phyloP scores from a whole-genome alignment of 257 asterid genomes.

The Salvia splendens region DNA sequence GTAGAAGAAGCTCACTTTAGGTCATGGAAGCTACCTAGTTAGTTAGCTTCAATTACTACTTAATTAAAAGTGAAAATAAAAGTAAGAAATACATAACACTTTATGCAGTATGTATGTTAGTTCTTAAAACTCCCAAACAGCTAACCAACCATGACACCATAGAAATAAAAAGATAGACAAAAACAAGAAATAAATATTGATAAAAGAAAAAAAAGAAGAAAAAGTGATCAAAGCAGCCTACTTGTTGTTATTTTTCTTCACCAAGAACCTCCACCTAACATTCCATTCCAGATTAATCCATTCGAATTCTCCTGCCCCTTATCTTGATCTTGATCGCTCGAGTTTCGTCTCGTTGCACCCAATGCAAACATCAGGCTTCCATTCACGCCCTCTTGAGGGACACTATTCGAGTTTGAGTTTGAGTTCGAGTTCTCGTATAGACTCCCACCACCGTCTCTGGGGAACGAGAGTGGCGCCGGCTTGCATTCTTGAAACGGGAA shows the following conservation, averaged over 20 bases:
- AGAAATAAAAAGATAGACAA: slow-evolving; percentile 1
- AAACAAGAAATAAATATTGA: background rate
- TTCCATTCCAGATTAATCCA: slow-evolving; percentile 67
- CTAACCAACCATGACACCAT: slow-evolving; percentile 37
- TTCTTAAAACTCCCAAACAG: slow-evolving; percentile 40
- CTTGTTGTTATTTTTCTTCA: slow-evolving; percentile 28
- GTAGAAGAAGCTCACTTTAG: slow-evolving; percentile 28
- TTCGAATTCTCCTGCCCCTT: slow-evolving; percentile 54
- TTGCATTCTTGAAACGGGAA: slow-evolving; percentile 68
- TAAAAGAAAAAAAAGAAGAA: background rate
- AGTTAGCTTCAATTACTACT: slow-evolving; percentile 15
- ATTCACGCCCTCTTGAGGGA: slow-evolving; percentile 36
- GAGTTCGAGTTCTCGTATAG: slow-evolving; percentile 28
- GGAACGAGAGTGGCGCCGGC: slow-evolving; percentile 47
- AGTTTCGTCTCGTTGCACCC: slow-evolving; percentile 45
- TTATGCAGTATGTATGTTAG: slow-evolving; percentile 41
- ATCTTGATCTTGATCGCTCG: slow-evolving; percentile 42
- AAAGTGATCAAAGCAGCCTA: slow-evolving; percentile 10
- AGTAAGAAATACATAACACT: slow-evolving; percentile 24
- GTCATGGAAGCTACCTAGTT: slow-evolving; percentile 29
- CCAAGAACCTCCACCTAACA: slow-evolving; percentile 68
- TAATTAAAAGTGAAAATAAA: background rate
- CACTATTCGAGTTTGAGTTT: slow-evolving; percentile 25
- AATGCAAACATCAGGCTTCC: slow-evolving; percentile 56
- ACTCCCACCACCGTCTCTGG: slow-evolving; percentile 41